Evolutionary conservation across 2,329 filamentous ascomycete genomes (phyloP).

Genomic region (Ceratocystiopsis sp.): DNA sequence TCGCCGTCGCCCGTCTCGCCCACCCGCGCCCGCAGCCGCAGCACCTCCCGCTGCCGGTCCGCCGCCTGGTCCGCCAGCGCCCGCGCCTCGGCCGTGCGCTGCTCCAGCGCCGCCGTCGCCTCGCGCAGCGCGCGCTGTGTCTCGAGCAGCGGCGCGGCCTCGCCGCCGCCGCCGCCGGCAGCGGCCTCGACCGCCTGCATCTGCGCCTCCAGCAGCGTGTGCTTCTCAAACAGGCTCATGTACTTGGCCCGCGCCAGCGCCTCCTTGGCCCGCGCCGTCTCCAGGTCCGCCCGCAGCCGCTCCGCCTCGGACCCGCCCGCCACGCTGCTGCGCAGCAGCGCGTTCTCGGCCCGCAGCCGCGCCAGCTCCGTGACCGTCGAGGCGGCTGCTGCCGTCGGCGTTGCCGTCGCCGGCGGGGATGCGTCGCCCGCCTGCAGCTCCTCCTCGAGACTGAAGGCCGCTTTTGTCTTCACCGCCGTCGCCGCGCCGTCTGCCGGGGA

Average conservation of each 20-base stretch:
- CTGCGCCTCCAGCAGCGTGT: constrained; percentile 39
- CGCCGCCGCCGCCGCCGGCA: constrained; percentile 32
- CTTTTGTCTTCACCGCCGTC: constrained; percentile 8
- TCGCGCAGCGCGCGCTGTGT: constrained; percentile 31
- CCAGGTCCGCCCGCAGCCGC: constrained; percentile 36
- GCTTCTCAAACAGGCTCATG: constrained; percentile 40
- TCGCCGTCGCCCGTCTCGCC: constrained; percentile 37
- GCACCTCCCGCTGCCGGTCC: constrained; percentile 37
- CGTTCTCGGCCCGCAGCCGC: constrained; percentile 44
- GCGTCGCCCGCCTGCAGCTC: too few relatives aligned
- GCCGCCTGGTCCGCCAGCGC: constrained; percentile 31
- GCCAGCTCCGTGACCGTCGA: constrained; percentile 25
- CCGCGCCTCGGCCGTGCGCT: constrained; percentile 24
- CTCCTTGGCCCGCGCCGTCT: constrained; percentile 32
- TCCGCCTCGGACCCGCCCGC: constrained; percentile 36
- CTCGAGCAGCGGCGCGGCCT: constrained; percentile 28
- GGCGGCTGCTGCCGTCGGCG: constrained; percentile 23
- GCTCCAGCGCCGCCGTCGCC: constrained; percentile 28
- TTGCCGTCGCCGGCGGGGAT: constrained; percentile 24
- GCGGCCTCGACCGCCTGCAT: constrained; percentile 36
- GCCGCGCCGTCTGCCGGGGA: constrained; percentile 3
- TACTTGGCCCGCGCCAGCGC: constrained; percentile 36
- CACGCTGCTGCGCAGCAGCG: constrained; percentile 36
- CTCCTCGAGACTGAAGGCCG: constrained; percentile 35
- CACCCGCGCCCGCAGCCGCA: constrained; percentile 35